Base-by-base conservation (phyloP, 2,329 filamentous ascomycete species). In the Alternaria tenuissima region DNA sequence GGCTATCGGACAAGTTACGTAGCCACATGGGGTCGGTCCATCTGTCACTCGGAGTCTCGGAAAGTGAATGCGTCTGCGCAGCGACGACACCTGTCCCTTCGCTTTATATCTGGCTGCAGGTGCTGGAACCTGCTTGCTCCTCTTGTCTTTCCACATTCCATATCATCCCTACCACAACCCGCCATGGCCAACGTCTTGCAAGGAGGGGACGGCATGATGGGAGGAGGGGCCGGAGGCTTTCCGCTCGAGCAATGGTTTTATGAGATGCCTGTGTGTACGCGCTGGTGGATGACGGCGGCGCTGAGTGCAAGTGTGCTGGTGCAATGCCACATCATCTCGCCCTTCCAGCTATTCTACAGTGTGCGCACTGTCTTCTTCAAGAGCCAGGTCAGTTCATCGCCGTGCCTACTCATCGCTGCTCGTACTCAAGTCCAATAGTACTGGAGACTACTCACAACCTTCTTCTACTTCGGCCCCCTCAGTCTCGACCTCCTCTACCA, bases 201-300 rank as follows among this genome's bases (percentile, higher is more conserved):
- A 46, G 80, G 76, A 63, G 78, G 74, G 49, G 81, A 80, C 58
- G 79, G 77, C 61, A 71, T 82, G 59, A 82, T 82, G 64, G 69
- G 69, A 56, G 85, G 69, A 57, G 85, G 87, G 66, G 84, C 96
- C 72, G 69, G 69, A 57, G 85, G 87, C 64, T 84, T 97, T 74
- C 95, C 94, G 42, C 86, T 99, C 7, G 95, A 98, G 80, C 91
- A 94, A 69, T 99, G 95, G 95, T 98, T 97, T 80, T 97, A 93
- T 86, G 95, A 99, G 79, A 97, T 97, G 91, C 95, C 95, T 4
- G 88, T 95, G 26, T 96, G 94, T 80, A 99, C 95, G 38, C 86
- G 95, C 63, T 96, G 92, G 90, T 99, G 95, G 95, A 98, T 95
- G 22, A 94, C 93, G 24, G 93, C 94, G 5, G 96, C 94, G 0